Base-by-base conservation (phyloP, 768 basidiomycete species). In the Inosperma sp. region DNA sequence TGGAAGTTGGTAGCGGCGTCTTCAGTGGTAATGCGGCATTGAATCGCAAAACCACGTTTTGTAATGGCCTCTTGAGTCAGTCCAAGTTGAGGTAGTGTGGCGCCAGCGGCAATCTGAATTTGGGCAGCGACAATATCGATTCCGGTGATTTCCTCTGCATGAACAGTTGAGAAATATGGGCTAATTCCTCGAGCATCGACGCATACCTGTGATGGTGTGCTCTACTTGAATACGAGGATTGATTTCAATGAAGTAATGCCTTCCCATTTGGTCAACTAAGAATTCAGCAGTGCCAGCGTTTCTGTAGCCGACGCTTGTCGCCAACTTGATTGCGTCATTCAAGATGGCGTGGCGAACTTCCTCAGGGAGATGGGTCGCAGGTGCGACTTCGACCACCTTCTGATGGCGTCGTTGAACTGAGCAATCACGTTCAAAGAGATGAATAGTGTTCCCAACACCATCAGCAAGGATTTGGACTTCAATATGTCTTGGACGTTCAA, bases 201-300 rank as follows among this genome's bases (percentile, higher is more conserved):
- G 46, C 58, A 25, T 54, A 91, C 93, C 93, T 54, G 96, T 97
- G 67, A 98, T 97, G 50, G 96, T 98, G 71, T 98, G 96, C 66
- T 98, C 96, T 71, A 99, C 96, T 70, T 99, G 96, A 62, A 99
- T 97, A 73, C 96, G 93, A 25, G 96, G 93, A 70, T 97, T 97
- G 61, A 99, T 97, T 72, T 99, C 96, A 63, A 99, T 98, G 74
- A 99, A 98, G 72, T 98, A 98, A 70, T 96, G 93, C 59, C 93
- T 80, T 60, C 91, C 93, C 77, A 88, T 82, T 65, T 93, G 89
- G 70, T 98, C 96, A 55, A 98, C 93, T 69, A 99, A 76, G 77
- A 98, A 99, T 72, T 99, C 96, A 21, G 92, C 93, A 31, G 96
- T 98, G 57, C 96, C 95, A 45, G 96, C 96, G 68, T 96, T 97